phyloP scores from a whole-genome alignment of 1,284 basidiomycete genomes.

The Bondarzewia mesenterica region DNA sequence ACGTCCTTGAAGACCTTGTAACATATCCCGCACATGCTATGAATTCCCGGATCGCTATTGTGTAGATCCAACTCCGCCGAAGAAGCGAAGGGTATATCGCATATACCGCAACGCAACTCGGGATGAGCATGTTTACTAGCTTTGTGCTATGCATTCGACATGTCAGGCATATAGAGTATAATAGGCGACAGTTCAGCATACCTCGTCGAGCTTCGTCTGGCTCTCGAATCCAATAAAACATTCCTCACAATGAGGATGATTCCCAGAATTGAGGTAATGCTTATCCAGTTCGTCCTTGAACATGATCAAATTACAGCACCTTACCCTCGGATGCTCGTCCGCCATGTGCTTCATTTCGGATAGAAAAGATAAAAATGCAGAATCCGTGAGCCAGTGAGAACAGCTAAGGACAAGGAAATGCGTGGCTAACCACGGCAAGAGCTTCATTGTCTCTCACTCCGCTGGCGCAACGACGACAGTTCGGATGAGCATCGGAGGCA shows the following conservation, averaged over 20 bases:
- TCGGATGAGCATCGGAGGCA: constrained; percentile 11
- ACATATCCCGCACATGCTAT: constrained; percentile 12
- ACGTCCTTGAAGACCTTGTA: constrained; percentile 11
- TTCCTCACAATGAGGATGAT: constrained; percentile 7
- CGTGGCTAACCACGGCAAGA: constrained; percentile 9
- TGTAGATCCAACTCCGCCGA: constrained; percentile 8
- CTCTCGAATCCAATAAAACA: constrained; percentile 10
- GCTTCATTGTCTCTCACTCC: constrained; percentile 7
- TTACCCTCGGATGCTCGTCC: constrained; percentile 11
- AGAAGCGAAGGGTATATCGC: constrained; percentile 7
- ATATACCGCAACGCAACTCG: constrained; percentile 8
- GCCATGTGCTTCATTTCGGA: constrained; percentile 11
- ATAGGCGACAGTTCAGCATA: not conserved
- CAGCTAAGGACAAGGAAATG: not conserved
- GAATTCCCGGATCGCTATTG: constrained; percentile 4
- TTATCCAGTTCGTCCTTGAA: constrained; percentile 8
- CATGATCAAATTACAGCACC: constrained; percentile 10
- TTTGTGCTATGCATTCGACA: not conserved
- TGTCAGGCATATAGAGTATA: not conserved
- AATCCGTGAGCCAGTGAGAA: too few relatives aligned
- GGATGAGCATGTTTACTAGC: constrained; percentile 3
- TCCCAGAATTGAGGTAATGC: constrained; percentile 11
- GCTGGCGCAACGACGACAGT: constrained; percentile 9
- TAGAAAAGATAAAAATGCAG: too few relatives aligned
- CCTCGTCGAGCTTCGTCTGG: constrained; percentile 7